Evolutionary conservation across 2,329 filamentous ascomycete species (phyloP), one percentile per base, ranked within the genome.

Genomic region (Myriosclerotinia curreyana): DNA sequence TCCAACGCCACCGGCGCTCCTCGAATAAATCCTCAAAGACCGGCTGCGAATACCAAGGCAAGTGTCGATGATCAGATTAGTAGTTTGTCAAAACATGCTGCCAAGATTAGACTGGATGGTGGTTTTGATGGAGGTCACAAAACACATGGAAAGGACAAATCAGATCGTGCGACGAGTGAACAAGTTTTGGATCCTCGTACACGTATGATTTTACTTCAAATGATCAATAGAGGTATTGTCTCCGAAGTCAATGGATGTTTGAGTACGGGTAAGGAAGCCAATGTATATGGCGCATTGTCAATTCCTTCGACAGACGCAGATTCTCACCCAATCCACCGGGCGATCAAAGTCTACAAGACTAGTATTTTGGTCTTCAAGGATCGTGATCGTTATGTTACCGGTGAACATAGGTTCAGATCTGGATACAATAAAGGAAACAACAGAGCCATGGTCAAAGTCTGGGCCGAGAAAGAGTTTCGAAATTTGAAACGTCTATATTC

Each of bases 321-420:
- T 9, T 80, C 80, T 2, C 78, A 82, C 25, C 79, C 84, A 0
- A 78, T 87, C 0, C 91, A 96, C 73, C 86, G 92, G 56, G 95
- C 95, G 15, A 92, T 98, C 81, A 99, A 99, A 79, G 91, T 99
- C 59, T 99, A 99, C 85, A 99, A 99, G 83, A 99, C 95, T 9
- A 90, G 91, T 62, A 99, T 99, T 69, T 80, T 99, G 40, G 92
- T 96, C 31, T 99, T 99, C 86, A 98, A 98, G 79, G 95, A 99
- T 78, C 86, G 95, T 65, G 93, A 97, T 77, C 89, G 92, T 73
- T 99, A 99, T 77, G 95, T 99, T 67, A 90, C 89, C 0, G 95
- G 95, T 69, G 95, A 99, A 78, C 92, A 93, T 78, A 84, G 95
- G 31, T 99, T 99, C 81, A 86, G 91, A 70, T 83, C 87, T 67